Conservation (phyloP, 2,329 filamentous ascomycete species). For the Beauveria brongniartii region DNA sequence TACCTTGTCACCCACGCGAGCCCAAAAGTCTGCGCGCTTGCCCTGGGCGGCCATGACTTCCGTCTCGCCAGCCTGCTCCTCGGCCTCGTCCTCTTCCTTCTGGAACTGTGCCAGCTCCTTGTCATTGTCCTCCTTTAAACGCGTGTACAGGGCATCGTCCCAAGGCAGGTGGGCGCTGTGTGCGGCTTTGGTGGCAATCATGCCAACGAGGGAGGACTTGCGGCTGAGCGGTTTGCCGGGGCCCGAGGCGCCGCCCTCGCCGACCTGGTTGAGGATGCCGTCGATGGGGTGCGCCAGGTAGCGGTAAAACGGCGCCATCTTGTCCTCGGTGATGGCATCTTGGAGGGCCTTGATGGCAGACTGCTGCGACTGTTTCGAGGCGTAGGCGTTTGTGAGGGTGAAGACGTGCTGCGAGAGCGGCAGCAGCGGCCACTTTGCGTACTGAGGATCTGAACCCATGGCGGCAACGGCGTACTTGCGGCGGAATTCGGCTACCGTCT, state of each 20-base stretch:
- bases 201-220: constrained; percentile 63
- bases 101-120: constrained; percentile 67
- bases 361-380: constrained; percentile 58
- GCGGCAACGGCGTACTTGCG: constrained; percentile 29
- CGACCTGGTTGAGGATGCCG: constrained; percentile 69
- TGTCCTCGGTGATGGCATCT: constrained; percentile 74
- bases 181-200: constrained; percentile 65
- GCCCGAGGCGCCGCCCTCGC: constrained; percentile 49
- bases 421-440: constrained; percentile 76
- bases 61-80: constrained; percentile 92
- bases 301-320: constrained; percentile 82
- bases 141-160: constrained; percentile 83
- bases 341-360: constrained; percentile 64
- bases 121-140: constrained; percentile 68
- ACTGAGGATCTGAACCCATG: constrained; percentile 77
- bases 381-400: constrained; percentile 73
- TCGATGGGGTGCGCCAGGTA: constrained; percentile 76
- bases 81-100: constrained; percentile 87
- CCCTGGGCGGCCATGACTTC: constrained; percentile 88
- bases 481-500: not conserved
- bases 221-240: constrained; percentile 53
- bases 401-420: constrained; percentile 80
- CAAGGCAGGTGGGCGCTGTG: constrained; percentile 67
- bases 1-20: constrained; percentile 93
- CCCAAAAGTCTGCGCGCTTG: constrained; percentile 94